phyloP scores from a whole-genome alignment of 1,139 yeast genomes.

The Debaryomyces psychrophilus region DNA sequence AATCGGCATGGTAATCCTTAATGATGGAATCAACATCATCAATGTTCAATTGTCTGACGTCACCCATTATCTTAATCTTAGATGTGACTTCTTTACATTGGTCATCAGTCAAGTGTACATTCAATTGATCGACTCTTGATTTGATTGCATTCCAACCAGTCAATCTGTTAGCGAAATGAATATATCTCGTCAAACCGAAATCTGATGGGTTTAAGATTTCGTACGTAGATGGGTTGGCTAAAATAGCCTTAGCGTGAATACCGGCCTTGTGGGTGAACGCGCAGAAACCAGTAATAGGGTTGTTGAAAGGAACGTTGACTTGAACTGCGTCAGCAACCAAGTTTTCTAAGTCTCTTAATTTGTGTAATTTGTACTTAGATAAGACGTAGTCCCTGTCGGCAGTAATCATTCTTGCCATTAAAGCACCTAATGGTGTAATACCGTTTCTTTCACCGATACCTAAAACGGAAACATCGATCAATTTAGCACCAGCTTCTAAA shows the following conservation, averaged over 20 bases:
- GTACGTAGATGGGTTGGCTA: constrained; percentile 97
- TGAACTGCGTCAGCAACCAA: constrained; percentile 97
- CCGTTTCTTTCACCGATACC: constrained; percentile 99
- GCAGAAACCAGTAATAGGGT: constrained; percentile 98
- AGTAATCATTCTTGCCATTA: constrained; percentile 99
- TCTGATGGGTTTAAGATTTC: constrained; percentile 94
- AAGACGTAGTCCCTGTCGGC: constrained; percentile 96
- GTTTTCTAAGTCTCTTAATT: constrained; percentile 93
- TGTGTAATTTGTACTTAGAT: constrained; percentile 93
- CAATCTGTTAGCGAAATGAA: constrained; percentile 95
- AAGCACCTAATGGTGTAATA: constrained; percentile 95
- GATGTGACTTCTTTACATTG: constrained; percentile 94
- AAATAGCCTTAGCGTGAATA: constrained; percentile 97
- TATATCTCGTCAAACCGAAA: constrained; percentile 92
- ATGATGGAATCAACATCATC: constrained; percentile 98
- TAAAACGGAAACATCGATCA: constrained; percentile 92
- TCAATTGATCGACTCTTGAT: constrained; percentile 96
- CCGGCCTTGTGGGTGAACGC: constrained; percentile 99
- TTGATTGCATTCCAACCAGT: constrained; percentile 99
- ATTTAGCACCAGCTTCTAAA: constrained; percentile 94
- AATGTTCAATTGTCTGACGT: constrained; percentile 89
- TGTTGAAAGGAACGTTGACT: constrained; percentile 96
- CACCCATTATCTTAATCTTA: constrained; percentile 93
- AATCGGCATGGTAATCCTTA: constrained; percentile 85
- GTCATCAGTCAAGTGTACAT: constrained; percentile 84